Evolutionary conservation across 176 grass and related monocot genomes (phyloP).

Genomic region (Miscanthus lutarioriparius): DNA sequence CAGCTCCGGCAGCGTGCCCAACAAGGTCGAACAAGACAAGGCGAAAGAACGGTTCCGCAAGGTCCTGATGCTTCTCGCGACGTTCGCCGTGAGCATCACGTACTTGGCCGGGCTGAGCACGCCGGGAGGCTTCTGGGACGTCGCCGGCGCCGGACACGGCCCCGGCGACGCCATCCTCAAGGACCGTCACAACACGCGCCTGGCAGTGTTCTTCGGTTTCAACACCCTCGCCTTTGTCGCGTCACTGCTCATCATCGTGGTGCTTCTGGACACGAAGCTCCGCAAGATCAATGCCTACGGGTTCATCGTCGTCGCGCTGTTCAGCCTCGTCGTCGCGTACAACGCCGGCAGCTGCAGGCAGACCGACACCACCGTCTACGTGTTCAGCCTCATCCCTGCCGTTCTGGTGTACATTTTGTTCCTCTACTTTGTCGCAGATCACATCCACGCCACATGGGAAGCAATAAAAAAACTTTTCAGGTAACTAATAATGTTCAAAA

Average conservation of each 20-base stretch:
- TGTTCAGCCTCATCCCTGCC: not conserved
- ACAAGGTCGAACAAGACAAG: too few species aligned
- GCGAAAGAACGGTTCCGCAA: not conserved
- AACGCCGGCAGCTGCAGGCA: not conserved
- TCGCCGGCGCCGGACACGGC: not conserved
- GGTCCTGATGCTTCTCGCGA: slow-evolving; percentile 15
- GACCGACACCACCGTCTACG: not conserved
- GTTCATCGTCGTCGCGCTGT: not conserved
- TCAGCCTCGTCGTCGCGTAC: not conserved
- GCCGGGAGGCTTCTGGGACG: slow-evolving; percentile 12
- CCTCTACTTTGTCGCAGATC: not conserved
- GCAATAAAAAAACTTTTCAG: too few species aligned
- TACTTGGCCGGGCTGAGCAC: slow-evolving; percentile 23
- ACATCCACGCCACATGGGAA: not conserved
- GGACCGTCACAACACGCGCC: not conserved
- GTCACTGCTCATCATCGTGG: not conserved
- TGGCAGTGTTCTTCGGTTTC: not conserved
- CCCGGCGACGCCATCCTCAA: not conserved
- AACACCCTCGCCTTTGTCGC: not conserved
- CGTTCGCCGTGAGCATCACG: slow-evolving; percentile 22
- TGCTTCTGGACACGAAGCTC: not conserved
- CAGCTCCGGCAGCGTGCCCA: too few species aligned
- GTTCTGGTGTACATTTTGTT: not conserved
- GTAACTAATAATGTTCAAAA: too few species aligned
- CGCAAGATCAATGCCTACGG: not conserved